Conservation (phyloP, 2,329 filamentous ascomycete species). For the Geosmithia morbida region DNA sequence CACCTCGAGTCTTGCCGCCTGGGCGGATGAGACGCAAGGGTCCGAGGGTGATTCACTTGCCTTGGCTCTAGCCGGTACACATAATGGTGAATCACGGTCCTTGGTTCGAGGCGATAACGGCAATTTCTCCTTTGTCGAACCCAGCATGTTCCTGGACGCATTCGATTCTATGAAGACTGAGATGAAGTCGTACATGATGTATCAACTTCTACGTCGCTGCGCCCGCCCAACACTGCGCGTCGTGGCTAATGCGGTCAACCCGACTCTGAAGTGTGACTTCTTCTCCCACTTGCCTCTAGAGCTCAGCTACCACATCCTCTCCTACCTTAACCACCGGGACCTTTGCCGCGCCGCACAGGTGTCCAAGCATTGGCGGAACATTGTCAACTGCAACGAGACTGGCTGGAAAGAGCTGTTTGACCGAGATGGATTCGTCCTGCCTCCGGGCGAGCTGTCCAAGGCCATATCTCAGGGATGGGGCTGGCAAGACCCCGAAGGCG, state of each 20-base stretch:
- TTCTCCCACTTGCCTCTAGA: constrained; percentile 72
- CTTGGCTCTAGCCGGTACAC: constrained; percentile 7
- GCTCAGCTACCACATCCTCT: constrained; percentile 73
- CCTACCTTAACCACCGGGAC: constrained; percentile 72
- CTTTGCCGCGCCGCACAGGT: constrained; percentile 86
- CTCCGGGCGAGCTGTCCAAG: constrained; percentile 68
- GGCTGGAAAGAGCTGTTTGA: constrained; percentile 93
- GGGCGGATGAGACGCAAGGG: constrained; percentile 26
- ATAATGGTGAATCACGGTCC: constrained; percentile 9
- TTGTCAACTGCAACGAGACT: constrained; percentile 85
- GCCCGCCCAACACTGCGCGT: constrained; percentile 79
- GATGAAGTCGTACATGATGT: constrained; percentile 94
- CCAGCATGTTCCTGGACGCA: constrained; percentile 72
- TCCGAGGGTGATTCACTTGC: constrained; percentile 13
- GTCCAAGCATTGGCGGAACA: constrained; percentile 82
- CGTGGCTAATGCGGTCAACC: constrained; percentile 82
- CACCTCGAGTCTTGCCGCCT: constrained; percentile 14
- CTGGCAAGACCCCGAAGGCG: constrained; percentile 77
- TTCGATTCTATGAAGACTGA: constrained; percentile 86
- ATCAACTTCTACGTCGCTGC: constrained; percentile 80
- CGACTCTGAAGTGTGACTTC: constrained; percentile 89
- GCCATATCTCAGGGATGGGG: constrained; percentile 91
- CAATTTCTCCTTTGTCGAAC: constrained; percentile 47
- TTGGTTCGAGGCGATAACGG: constrained; percentile 9
- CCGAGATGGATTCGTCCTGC: constrained; percentile 64